phyloP scores from a whole-genome alignment of 805 yeast species.

The Candida argentea region DNA sequence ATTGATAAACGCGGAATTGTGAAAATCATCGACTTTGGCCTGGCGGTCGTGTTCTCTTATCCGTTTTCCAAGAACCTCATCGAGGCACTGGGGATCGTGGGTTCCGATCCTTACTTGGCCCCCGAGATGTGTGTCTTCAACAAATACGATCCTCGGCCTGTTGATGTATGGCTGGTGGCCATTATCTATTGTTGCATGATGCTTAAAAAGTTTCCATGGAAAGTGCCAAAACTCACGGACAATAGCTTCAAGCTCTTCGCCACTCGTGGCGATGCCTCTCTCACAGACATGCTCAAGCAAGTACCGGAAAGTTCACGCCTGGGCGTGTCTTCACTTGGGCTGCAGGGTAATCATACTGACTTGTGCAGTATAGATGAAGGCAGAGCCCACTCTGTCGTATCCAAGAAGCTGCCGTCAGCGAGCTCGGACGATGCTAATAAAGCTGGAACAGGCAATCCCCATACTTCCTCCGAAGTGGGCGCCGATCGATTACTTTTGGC shows the following conservation, averaged over 20 bases:
- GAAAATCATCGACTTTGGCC: conserved; percentile 86
- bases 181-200: conserved; percentile 90
- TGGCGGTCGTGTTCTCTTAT: conserved; percentile 83
- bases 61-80: conserved; percentile 68
- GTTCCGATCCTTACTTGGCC: conserved; percentile 83
- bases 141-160: conserved; percentile 85
- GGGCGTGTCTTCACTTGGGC: conserved; percentile 6
- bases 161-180: conserved; percentile 89
- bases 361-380: conserved; percentile 7
- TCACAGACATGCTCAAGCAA: conserved; percentile 50
- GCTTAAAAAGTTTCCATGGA: conserved; percentile 89
- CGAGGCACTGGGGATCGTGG: conserved; percentile 78
- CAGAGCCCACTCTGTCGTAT: conserved; percentile 9
- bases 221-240: conserved; percentile 75
- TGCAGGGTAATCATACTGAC: conserved; percentile 4
- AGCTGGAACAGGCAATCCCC: conserved; percentile 27
- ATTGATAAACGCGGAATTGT: conserved; percentile 75
- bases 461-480: conserved; percentile 60
- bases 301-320: conserved; percentile 31
- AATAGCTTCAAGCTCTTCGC: conserved; percentile 77
- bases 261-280: conserved; percentile 55
- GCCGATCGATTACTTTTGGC: conserved; percentile 64
- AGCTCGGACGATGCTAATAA: conserved; percentile 3
- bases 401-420: conserved; percentile 3
- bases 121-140: conserved; percentile 83